A percentile compares a stretch with the other conserved stretches of the same genome.
Conservation (phyloP, 176 grass and related monocot genomes). For the Rhynchospora breviuscula region DNA sequence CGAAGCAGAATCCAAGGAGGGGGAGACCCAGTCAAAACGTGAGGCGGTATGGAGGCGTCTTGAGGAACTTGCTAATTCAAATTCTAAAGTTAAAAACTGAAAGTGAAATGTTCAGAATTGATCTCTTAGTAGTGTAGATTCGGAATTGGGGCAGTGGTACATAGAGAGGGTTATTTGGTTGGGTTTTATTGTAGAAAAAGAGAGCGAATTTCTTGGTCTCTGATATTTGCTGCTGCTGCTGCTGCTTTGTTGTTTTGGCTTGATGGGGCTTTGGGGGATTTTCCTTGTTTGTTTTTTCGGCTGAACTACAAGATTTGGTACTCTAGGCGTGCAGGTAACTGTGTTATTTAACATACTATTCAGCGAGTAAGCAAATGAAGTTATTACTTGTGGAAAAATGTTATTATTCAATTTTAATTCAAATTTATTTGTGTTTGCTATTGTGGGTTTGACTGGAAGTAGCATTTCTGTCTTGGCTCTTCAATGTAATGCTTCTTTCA, state of each 20-base stretch:
- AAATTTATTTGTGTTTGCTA: slow-evolving; percentile 17
- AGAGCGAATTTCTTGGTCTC: slow-evolving; percentile 15
- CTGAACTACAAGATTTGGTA: slow-evolving; percentile 9
- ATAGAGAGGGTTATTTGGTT: slow-evolving; percentile 1
- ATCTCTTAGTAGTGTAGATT: slow-evolving; percentile 6
- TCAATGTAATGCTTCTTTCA: background rate
- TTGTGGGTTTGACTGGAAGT: background rate
- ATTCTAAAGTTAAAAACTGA: slow-evolving; percentile 31
- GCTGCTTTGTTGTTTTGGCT: slow-evolving; percentile 18
- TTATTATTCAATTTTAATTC: slow-evolving; percentile 20
- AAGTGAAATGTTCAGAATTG: slow-evolving; percentile 1
- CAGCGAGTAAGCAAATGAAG: slow-evolving; percentile 14
- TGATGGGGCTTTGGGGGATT: background rate
- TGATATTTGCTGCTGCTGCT: slow-evolving; percentile 18
- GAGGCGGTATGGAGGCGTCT: slow-evolving; percentile 60
- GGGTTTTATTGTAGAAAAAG: slow-evolving; percentile 1
- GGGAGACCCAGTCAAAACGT: slow-evolving; percentile 55
- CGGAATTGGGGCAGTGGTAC: background rate
- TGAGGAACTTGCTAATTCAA: slow-evolving; percentile 59
- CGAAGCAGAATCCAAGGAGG: slow-evolving; percentile 56
- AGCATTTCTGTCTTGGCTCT: background rate
- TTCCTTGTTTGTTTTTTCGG: slow-evolving; percentile 5
- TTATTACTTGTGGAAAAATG: slow-evolving; percentile 23
- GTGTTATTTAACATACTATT: slow-evolving; percentile 27
- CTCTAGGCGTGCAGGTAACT: slow-evolving; percentile 19